phyloP scores from a whole-genome alignment of 192 early-diverging fungal species.

The Linnemannia elongata region DNA sequence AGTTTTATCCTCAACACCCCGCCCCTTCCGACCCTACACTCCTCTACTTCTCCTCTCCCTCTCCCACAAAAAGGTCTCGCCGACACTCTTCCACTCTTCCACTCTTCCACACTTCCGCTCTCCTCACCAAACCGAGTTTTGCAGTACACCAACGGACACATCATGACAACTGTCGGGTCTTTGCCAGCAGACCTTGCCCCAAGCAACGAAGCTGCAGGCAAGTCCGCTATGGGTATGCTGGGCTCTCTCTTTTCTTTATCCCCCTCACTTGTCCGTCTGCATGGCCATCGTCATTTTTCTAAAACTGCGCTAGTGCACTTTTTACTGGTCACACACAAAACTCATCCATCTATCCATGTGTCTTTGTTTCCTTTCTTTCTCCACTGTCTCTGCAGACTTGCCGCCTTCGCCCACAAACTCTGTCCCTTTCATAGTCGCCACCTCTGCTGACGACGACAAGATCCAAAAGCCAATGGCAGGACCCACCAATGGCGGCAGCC shows the following conservation, averaged over 20 bases:
- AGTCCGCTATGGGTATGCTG: conserved; percentile 30
- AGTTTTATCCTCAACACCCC: neutral
- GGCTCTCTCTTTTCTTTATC: neutral
- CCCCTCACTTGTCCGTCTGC: neutral
- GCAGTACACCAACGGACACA: neutral
- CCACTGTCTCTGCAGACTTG: conserved; percentile 20
- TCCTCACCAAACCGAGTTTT: neutral
- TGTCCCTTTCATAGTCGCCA: conserved; percentile 42
- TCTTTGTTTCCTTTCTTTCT: neutral
- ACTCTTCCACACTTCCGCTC: neutral
- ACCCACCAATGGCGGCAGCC: conserved; percentile 28
- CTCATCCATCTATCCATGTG: neutral
- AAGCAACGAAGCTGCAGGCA: conserved; percentile 26
- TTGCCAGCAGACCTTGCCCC: conserved; percentile 35
- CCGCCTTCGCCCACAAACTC: conserved; percentile 43
- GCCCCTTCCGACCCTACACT: neutral
- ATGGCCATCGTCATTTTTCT: neutral
- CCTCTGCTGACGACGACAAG: conserved; percentile 36
- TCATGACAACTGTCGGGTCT: conserved; percentile 32
- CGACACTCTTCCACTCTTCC: neutral
- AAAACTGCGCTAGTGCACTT: conserved; percentile 2
- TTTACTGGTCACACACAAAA: conserved; percentile 7
- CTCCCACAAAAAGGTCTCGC: neutral
- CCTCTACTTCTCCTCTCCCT: neutral
- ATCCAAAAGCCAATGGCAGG: conserved; percentile 21